A percentile compares a stretch with the other conserved stretches of the same genome.
Conservation (phyloP, 306 rosid species). For the Cucurbita ficifolia region DNA sequence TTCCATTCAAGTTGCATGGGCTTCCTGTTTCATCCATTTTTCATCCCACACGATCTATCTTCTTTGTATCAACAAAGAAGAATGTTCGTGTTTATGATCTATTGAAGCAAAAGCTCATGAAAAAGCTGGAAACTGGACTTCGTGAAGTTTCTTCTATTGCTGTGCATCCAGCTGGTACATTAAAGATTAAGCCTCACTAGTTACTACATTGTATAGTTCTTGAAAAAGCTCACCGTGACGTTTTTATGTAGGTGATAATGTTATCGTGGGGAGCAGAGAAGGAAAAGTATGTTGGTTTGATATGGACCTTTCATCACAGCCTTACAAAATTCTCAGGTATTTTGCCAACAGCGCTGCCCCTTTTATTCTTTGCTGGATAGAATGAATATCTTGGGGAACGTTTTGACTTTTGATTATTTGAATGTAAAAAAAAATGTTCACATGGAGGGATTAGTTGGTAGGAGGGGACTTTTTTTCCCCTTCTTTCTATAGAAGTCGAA, state of each 20-base stretch:
- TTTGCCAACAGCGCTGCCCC: slow-evolving; percentile 12
- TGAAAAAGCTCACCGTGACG: neutral
- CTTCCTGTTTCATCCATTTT: slow-evolving; percentile 71
- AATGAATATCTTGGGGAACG: neutral
- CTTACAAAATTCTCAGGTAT: slow-evolving; percentile 59
- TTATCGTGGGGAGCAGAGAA: slow-evolving; percentile 93
- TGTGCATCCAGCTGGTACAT: slow-evolving; percentile 79
- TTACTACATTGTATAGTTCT: neutral
- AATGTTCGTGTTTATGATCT: slow-evolving; percentile 65
- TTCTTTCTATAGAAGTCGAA: neutral
- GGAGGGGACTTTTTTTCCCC: neutral
- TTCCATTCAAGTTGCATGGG: slow-evolving; percentile 74
- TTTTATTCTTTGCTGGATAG: neutral
- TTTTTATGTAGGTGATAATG: slow-evolving; percentile 64
- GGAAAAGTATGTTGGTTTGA: slow-evolving; percentile 97
- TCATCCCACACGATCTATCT: slow-evolving; percentile 67
- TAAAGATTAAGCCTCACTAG: neutral
- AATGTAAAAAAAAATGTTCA: neutral
- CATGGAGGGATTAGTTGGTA: neutral
- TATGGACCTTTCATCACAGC: slow-evolving; percentile 88
- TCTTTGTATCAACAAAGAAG: slow-evolving; percentile 69
- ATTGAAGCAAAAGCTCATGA: slow-evolving; percentile 38
- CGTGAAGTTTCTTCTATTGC: slow-evolving; percentile 78
- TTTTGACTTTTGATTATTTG: neutral
- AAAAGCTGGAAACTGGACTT: slow-evolving; percentile 79